Base-by-base conservation (phyloP, 345 rosid genomes). In the Melastoma malabathricum region DNA sequence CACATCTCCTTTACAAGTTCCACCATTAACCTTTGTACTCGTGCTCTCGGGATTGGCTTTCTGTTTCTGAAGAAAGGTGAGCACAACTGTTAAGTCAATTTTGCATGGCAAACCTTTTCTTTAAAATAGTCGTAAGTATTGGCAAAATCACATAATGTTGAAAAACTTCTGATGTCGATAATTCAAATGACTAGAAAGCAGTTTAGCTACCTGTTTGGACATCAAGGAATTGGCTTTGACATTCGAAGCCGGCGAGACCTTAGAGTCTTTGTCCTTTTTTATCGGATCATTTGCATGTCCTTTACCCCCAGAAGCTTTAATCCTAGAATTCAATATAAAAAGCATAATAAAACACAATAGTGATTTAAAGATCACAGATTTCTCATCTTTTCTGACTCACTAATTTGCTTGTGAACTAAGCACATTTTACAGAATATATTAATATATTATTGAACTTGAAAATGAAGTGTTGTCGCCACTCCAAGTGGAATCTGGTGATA, bases 61-160 rank as follows among this genome's bases (percentile, higher is more conserved):
- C 45, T 60, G 61, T 72, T 81, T 77, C 95, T 89, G 71, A 27
- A 56, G 54, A 39, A 55, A n/a, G 25, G 15, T 1, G 39, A 44
- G 45, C 25, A 54, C 22, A 3, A 50, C 5, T 27, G 17, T n/a
- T 13, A n/a, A n/a, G n/a, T n/a, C n/a, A n/a, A n/a, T n/a, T n/a
- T n/a, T n/a, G n/a, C n/a, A n/a, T n/a, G n/a, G n/a, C n/a, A n/a
- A n/a, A n/a, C n/a, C n/a, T n/a, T n/a, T n/a, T n/a, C n/a, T n/a
- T n/a, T n/a, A n/a, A n/a, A n/a, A n/a, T n/a, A n/a, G n/a, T n/a
- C n/a, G n/a, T n/a, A 29, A 5, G 38, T 29, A 29, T 29, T 29
- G 38, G 38, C 38, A 29, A 29, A 29, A 29, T 29, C 38, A 48
- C 7, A 39, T 12, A 1, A 53, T 13, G n/a, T n/a, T n/a, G n/a